Evolutionary conservation across 2,329 filamentous ascomycete species (phyloP).

Genomic region (Chaetomium olivaceum): DNA sequence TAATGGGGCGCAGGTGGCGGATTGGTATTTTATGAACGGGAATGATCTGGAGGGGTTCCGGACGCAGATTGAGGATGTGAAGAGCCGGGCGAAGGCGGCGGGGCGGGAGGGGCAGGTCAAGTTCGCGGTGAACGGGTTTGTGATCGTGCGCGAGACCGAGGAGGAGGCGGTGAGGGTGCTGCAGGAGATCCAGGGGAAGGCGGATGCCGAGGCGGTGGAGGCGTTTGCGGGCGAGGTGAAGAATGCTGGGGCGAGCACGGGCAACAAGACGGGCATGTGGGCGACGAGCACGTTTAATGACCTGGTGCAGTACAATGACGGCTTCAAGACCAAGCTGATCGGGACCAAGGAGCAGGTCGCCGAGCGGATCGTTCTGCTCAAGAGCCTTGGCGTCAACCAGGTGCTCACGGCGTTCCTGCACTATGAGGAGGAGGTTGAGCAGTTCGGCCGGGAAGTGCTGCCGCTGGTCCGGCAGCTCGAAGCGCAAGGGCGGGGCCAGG

Average conservation of each 20-base stretch:
- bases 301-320: constrained; percentile 6
- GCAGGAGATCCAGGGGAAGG: constrained; percentile 4
- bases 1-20: constrained; percentile 5
- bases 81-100: not conserved
- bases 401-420: constrained; percentile 7
- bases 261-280: constrained; percentile 9
- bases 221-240: constrained; percentile 6
- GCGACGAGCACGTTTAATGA: constrained; percentile 6
- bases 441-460: constrained; percentile 3
- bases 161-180: constrained; percentile 3
- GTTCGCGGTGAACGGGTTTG: constrained; percentile 9
- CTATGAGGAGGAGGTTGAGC: constrained; percentile 5
- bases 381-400: not conserved
- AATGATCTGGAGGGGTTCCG: constrained; percentile 5
- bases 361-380: constrained; percentile 9
- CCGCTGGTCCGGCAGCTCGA: constrained; percentile 7
- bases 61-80: constrained; percentile 9
- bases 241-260: constrained; percentile 3
- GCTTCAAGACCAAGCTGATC: constrained; percentile 5
- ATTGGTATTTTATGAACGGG: constrained; percentile 11
- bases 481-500: not conserved
- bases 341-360: constrained; percentile 6
- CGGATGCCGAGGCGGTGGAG: constrained; percentile 1
- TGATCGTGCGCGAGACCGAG: constrained; percentile 3
- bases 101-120: not conserved